These are phyloP conservation scores for Colletotrichum euphorbiae DNA, from an alignment of 2,329 filamentous ascomycete species.

Conservation along the genomic window DNA sequence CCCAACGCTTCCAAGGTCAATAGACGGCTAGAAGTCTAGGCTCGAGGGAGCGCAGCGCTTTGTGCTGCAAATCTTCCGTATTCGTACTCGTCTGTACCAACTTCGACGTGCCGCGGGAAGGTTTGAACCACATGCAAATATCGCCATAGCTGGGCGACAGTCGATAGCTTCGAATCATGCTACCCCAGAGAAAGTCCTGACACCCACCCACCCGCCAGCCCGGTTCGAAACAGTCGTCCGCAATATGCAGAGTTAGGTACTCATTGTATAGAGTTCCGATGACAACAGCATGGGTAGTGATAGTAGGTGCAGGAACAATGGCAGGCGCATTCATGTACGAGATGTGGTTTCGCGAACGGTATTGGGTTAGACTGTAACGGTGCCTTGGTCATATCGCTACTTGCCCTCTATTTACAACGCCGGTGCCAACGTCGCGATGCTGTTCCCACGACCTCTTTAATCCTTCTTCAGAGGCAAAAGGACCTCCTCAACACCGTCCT, in stretches of 20 bases:
- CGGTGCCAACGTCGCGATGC: not conserved
- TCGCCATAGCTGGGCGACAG: no score
- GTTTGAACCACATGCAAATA: not conserved
- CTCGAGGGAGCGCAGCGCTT: not conserved
- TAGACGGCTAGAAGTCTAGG: not conserved
- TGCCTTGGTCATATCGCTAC: slow-evolving; percentile 37
- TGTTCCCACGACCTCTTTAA: slow-evolving; percentile 56
- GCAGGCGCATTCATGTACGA: no score
- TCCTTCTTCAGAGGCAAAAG: slow-evolving; percentile 90
- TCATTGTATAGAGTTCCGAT: no score
- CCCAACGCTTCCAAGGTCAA: not conserved
- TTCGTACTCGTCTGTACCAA: slow-evolving; percentile 1
- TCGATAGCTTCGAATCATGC: no score
- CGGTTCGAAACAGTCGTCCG: no score
- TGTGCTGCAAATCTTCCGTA: not conserved
- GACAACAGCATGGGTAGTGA: not conserved
- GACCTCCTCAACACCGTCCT: slow-evolving; percentile 87
- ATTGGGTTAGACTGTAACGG: slow-evolving; percentile 27
- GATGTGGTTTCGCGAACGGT: not conserved
- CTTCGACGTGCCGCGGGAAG: not conserved
- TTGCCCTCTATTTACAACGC: slow-evolving; percentile 38
- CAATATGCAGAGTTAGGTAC: no score
- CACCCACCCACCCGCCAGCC: no score
- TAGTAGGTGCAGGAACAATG: no score
- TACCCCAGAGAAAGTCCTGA: no score